Evolutionary conservation across 2,329 filamentous ascomycete species (phyloP), one percentile per base, ranked within the genome.

Genomic region (Sarocladium kiliense): DNA sequence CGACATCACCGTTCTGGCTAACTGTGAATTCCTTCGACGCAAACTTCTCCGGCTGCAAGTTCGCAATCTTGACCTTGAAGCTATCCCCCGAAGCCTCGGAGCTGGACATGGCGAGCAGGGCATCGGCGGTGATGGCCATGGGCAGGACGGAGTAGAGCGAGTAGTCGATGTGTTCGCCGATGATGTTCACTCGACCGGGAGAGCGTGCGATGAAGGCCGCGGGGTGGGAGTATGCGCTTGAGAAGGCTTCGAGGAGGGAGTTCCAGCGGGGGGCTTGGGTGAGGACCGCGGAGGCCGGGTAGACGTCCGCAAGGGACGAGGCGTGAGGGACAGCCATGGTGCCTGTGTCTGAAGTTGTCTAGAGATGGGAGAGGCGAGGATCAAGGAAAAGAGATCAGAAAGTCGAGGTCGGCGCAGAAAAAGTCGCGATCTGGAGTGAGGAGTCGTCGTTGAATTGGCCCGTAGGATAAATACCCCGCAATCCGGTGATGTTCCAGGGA

Each of bases 111-210:
- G 93, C 94, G 65, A 99, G 82, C 57, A 99, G 81, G 56, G 91
- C 87, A 71, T 99, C 94, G 59, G 91, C 89, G 5, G 89, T 91
- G 62, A 97, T 91, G 59, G 93, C 94, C 85, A 97, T 97, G 54
- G 94, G 94, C 23, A 99, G 80, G 57, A 97, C 92, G 63, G 94
- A 87, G 77, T 97, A 99, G 19, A 99, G 83, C 14, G 91, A 96
- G 76, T 99, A 99, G 76, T 99, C 94, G 66, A 99, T 96, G 76
- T 99, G 94, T 79, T 99, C 94, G 71, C 94, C 94, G 68, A 99
- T 97, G 66, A 99, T 94, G 76, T 97, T 97, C 62, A 99, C 94
- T 62, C 94, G 84, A 58, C 94, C 94, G 1, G 94, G 94, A 55
- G 92, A 96, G 59, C 94, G 86, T 10, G 93, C 84, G 19, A 97